These are phyloP conservation scores for Wickerhamiella sorbophila DNA, from an alignment of 805 yeast genomes.

Conservation along the genomic window DNA sequence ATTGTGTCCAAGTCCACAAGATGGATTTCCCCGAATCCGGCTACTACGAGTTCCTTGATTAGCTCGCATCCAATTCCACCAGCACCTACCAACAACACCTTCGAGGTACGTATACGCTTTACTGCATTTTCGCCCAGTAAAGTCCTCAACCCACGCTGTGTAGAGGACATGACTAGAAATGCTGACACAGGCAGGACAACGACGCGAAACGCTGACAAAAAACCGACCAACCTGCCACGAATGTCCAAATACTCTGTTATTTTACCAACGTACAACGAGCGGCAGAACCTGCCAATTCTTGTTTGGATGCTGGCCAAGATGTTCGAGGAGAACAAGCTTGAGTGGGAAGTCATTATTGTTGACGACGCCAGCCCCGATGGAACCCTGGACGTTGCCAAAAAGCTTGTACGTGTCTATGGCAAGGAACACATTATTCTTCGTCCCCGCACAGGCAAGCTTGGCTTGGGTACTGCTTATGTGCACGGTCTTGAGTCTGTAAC, in stretches of 20 bases:
- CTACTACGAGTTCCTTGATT: slow-evolving; percentile 93
- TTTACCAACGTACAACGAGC: slow-evolving; percentile 67
- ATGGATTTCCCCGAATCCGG: slow-evolving; percentile 39
- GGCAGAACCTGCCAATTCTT: slow-evolving; percentile 52
- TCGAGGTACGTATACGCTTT: slow-evolving; percentile 9
- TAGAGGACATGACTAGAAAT: neutral
- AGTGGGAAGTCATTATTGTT: slow-evolving; percentile 68
- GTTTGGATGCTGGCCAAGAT: slow-evolving; percentile 56
- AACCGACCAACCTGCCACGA: neutral
- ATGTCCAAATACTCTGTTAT: slow-evolving; percentile 52
- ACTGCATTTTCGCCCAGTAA: slow-evolving; percentile 13
- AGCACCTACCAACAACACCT: slow-evolving; percentile 84
- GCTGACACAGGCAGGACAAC: neutral
- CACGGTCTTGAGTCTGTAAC: slow-evolving; percentile 59
- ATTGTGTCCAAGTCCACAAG: slow-evolving; percentile 82
- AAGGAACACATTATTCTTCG: slow-evolving; percentile 44
- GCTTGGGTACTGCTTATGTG: slow-evolving; percentile 68
- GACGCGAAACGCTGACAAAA: neutral
- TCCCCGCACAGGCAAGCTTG: slow-evolving; percentile 64
- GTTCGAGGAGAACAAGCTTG: slow-evolving; percentile 38
- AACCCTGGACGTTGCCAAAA: slow-evolving; percentile 40
- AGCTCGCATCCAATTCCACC: slow-evolving; percentile 99
- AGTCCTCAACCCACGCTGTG: slow-evolving; percentile 1
- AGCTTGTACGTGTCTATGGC: slow-evolving; percentile 35
- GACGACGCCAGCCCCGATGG: slow-evolving; percentile 77